A percentile compares a stretch with the other conserved stretches of the same genome.
Evolutionary conservation across 1,139 yeast species (phyloP).

Genomic region (Protomyces lactucae-debilis): DNA sequence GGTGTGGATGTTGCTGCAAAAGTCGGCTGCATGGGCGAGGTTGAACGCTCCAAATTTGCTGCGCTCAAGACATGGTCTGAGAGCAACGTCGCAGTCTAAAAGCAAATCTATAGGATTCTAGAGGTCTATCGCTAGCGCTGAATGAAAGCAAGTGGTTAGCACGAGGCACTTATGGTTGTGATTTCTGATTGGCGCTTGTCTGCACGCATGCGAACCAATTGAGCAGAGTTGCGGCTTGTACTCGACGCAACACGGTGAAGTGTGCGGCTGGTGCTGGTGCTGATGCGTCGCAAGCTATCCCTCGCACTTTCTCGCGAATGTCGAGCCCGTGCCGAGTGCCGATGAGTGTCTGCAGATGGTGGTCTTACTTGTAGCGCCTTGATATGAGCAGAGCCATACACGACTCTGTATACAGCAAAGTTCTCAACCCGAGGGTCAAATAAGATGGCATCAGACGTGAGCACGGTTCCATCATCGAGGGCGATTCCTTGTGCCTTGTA

Average conservation of each 20-base stretch:
- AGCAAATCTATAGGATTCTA: neutral
- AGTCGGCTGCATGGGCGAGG: conserved; percentile 41
- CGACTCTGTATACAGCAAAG: conserved; percentile 1
- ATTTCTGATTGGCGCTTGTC: neutral
- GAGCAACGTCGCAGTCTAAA: neutral
- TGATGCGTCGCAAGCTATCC: conserved; percentile 8
- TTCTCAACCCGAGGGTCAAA: conserved; percentile 2
- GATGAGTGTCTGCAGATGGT: too few species aligned
- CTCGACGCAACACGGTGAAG: conserved; percentile 15
- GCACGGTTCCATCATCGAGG: conserved; percentile 15
- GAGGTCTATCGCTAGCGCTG: neutral
- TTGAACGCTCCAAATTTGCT: conserved; percentile 40
- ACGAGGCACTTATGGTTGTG: neutral
- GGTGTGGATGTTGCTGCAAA: conserved; percentile 40
- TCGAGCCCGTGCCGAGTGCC: neutral
- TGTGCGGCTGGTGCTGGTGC: conserved; percentile 5
- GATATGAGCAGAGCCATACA: neutral
- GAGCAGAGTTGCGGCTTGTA: neutral
- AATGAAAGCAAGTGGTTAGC: too few species aligned
- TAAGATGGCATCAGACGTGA: conserved; percentile 9
- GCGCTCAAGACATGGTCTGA: neutral
- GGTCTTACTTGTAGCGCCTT: too few species aligned
- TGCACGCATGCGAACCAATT: neutral
- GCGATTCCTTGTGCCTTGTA: conserved; percentile 25
- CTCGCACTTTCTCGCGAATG: conserved; percentile 4